Evolutionary conservation across 2,329 filamentous ascomycete species (phyloP), one percentile per base, ranked within the genome.

Genomic region (Arthrobotrys pseudoclavata): DNA sequence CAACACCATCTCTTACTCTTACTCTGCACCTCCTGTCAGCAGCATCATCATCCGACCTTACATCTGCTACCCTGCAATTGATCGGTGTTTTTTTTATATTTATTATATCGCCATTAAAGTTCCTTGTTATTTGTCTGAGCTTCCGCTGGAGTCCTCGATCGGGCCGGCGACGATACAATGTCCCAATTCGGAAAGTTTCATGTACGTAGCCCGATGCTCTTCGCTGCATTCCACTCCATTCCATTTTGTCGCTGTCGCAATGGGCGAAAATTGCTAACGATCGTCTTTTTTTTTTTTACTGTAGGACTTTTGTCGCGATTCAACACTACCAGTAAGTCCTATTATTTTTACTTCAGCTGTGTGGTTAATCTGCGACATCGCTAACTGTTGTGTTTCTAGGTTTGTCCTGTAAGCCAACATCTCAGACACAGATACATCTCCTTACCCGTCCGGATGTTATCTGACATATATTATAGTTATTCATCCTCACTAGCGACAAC

Each of bases 301-400:
- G 82, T 82, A 95, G 92, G 86, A 91, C 83, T 94, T 96, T 84
- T 96, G 92, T 87, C 91, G 89, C 83, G 92, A 94, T 85, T 92
- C 92, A 81, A 94, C 92, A 72, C 72, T 76, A 29, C 72, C 72
- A 42, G 72, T 76, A 62, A 70, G 66, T 31, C n/a, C 20, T 4
- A 26, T 5, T 15, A 18, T 15, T 24, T 22, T 34, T 15, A 3
- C 15, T 40, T 40, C 12, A 22, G 1, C 15, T 24, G 22, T 13
- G 20, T 42, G 37, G 37, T 42, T 13, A 18, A 7, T 63, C 18
- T 24, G 45, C 48, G 48, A 31, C 29, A 47, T 34, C 37, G 47
- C 47, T 63, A 71, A 63, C 60, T 63, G 6, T 22, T 40, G 53
- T 24, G 26, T 22, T n/a, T 64, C 29, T 55, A 76, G 72, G 52